Base-by-base conservation (phyloP, 352 stramenopile species). In the Phytopythium cucurbitacearum region DNA sequence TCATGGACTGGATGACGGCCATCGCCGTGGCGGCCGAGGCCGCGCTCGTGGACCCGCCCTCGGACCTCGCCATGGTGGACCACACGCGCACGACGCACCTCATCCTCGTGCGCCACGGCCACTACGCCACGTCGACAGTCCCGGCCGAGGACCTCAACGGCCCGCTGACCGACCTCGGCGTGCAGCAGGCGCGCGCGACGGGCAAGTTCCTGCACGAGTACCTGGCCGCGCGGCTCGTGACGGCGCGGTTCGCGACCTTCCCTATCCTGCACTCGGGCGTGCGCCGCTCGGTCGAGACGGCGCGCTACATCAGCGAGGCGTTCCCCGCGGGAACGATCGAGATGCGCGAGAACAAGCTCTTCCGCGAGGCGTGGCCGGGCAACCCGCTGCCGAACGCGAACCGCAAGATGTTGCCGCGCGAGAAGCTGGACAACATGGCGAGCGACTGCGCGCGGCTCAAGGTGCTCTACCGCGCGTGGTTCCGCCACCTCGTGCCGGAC, bases 1-100 rank as follows among this genome's bases (percentile, higher is more conserved):
- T 87, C 13, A 80, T 89, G 67, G 76, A 89, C 64, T 89, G 79
- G 79, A 80, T 89, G 67, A 89, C 79, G 16, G 74, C 79, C 10
- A 75, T 89, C 65, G 60, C 74, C 0, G 56, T 89, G 13, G 70
- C 73, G 28, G 60, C 76, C 1, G 60, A 73, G 16, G 73, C 76
- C 10, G 35, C 55, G 11, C 59, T 76, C 10, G 60, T 87, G 7
- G 49, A 72, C 35, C 73, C 73, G 4, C 65, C 74, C 28, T 35
- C 43, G 0, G 67, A 81, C 41, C 59, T 76, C 36, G 64, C 75
- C 9, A 51, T 87, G 3, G 76, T 89, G 28, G 79, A 89, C 56
- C 76, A 87, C 51, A 78, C 73, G 32, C 73, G 76, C 60, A 85
- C 76, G 8, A 89, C 74, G 48, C 76, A 87, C 66, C 72, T 87